A percentile compares a stretch with the other conserved stretches of the same genome.
Conservation (phyloP, 371 early-diverging fungal species). For the Syncephalastrum contaminatum region DNA sequence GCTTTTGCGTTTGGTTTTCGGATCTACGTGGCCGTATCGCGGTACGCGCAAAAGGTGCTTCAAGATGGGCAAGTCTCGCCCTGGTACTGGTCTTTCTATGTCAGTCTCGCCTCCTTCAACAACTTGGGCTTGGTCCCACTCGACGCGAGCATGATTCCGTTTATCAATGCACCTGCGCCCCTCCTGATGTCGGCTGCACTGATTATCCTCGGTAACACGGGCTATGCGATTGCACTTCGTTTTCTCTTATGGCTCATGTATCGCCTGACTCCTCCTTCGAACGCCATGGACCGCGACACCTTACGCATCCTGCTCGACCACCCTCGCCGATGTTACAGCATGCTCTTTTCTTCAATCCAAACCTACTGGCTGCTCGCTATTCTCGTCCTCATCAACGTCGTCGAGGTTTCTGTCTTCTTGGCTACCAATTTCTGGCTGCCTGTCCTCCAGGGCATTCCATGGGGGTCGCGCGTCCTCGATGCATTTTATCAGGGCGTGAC, state of each 20-base stretch:
- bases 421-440: slow-evolving; percentile 39
- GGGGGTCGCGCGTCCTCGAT: slow-evolving; percentile 32
- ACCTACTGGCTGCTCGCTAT: slow-evolving; percentile 43
- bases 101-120: slow-evolving; percentile 33
- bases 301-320: slow-evolving; percentile 38
- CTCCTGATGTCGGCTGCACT: slow-evolving; percentile 25
- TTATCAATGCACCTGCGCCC: slow-evolving; percentile 28
- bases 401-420: slow-evolving; percentile 33
- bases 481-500: slow-evolving; percentile 41
- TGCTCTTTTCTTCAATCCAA: slow-evolving; percentile 36
- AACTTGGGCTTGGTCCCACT: slow-evolving; percentile 34
- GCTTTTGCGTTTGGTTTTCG: slow-evolving; percentile 28
- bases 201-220: slow-evolving; percentile 43
- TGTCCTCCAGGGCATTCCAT: slow-evolving; percentile 25
- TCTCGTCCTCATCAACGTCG: slow-evolving; percentile 27
- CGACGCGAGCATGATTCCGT: slow-evolving; percentile 39
- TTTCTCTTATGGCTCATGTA: slow-evolving; percentile 35
- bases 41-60: slow-evolving; percentile 26
- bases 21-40: slow-evolving; percentile 30
- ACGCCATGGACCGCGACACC: slow-evolving; percentile 32
- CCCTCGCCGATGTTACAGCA: slow-evolving; percentile 47
- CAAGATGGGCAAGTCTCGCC: slow-evolving; percentile 22
- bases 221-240: slow-evolving; percentile 36
- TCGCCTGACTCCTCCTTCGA: slow-evolving; percentile 29
- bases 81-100: slow-evolving; percentile 42